Evolutionary conservation across 805 yeast species (phyloP).

Genomic region (Starmerella riodocensis): DNA sequence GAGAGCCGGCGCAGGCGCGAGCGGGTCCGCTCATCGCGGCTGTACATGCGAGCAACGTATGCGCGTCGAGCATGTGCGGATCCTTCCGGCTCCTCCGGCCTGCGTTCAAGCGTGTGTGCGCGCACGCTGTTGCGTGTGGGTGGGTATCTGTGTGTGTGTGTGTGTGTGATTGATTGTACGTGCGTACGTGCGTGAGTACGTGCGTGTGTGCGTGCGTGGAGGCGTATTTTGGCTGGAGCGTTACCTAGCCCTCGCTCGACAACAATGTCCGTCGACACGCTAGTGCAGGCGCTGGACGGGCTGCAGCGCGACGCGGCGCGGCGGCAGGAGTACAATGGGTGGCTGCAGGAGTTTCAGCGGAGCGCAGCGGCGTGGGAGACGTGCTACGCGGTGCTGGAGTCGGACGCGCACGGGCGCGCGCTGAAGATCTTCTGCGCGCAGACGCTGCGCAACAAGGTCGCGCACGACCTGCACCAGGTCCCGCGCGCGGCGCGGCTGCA

Average conservation of each 20-base stretch:
- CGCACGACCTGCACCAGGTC: slow-evolving; percentile 72
- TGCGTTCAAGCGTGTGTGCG: too few relatives aligned
- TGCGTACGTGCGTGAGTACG: too few relatives aligned
- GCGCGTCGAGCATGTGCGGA: too few relatives aligned
- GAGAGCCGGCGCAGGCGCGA: too few relatives aligned
- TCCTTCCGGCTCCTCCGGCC: too few relatives aligned
- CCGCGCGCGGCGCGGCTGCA: slow-evolving; percentile 42
- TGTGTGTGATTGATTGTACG: too few relatives aligned
- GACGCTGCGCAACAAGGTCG: slow-evolving; percentile 71
- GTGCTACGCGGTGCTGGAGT: slow-evolving; percentile 41
- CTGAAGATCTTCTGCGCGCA: slow-evolving; percentile 78
- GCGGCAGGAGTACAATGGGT: slow-evolving; percentile 36
- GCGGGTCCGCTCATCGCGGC: too few relatives aligned
- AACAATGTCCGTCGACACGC: slow-evolving; percentile 30
- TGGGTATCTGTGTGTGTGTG: too few relatives aligned
- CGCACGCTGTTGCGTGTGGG: too few relatives aligned
- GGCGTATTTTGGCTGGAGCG: too few relatives aligned
- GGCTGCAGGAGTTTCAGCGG: slow-evolving; percentile 71
- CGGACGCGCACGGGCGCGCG: slow-evolving; percentile 34
- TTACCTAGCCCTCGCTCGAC: neutral
- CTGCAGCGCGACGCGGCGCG: slow-evolving; percentile 18
- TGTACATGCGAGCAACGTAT: too few relatives aligned
- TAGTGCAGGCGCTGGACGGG: slow-evolving; percentile 21
- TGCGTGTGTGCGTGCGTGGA: too few relatives aligned
- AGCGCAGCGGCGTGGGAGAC: slow-evolving; percentile 56